phyloP scores from a whole-genome alignment of 495 filamentous ascomycete species.

The Penicillium diatomitis region DNA sequence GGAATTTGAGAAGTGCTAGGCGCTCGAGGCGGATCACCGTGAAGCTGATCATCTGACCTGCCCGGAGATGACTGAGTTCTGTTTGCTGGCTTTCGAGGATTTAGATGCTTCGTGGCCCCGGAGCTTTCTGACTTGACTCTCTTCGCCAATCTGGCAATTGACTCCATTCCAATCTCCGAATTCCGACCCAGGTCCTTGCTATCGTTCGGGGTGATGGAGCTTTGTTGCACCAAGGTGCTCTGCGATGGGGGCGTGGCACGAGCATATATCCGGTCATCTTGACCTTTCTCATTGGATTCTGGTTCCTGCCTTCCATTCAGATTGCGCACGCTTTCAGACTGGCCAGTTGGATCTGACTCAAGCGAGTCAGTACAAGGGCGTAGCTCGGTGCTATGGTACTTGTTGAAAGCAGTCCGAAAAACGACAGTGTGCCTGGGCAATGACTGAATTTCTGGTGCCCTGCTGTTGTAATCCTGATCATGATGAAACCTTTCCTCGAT shows the following conservation, averaged over 20 bases:
- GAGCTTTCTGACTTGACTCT: constrained; percentile 28
- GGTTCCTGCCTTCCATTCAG: neutral
- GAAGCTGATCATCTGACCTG: too few species aligned
- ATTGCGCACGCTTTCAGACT: neutral
- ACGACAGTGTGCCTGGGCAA: constrained; percentile 35
- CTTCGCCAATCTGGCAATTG: constrained; percentile 28
- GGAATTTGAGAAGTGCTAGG: too few species aligned
- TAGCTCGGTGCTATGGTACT: constrained; percentile 32
- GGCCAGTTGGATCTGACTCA: neutral
- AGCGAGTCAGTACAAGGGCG: constrained; percentile 11
- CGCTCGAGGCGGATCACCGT: too few species aligned
- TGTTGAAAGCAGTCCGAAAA: constrained; percentile 38
- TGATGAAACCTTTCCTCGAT: constrained; percentile 47
- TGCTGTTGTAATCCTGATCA: constrained; percentile 20
- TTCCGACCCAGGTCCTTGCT: constrained; percentile 10
- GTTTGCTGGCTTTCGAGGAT: constrained; percentile 11
- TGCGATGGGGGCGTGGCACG: neutral
- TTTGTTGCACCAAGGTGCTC: neutral
- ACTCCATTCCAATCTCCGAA: constrained; percentile 15
- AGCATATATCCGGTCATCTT: neutral
- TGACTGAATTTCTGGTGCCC: constrained; percentile 7
- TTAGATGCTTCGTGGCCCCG: constrained; percentile 16
- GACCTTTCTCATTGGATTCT: neutral
- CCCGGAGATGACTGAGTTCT: constrained; percentile 1
- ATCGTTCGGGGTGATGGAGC: neutral